phyloP scores from a whole-genome alignment of 23 red algal species.

The Gracilariopsis chorda region DNA sequence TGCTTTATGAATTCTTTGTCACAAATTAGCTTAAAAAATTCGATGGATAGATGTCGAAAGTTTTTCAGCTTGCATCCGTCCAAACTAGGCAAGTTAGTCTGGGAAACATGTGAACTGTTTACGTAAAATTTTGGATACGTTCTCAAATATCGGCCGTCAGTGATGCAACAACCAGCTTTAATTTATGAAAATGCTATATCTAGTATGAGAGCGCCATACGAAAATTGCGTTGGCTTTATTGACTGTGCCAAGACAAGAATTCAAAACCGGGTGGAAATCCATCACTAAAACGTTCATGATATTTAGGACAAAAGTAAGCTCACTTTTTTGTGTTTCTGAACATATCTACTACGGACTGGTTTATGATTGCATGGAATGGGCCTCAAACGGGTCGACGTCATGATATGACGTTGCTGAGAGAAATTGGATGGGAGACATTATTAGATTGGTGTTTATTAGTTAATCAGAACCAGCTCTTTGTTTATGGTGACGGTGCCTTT shows the following conservation, averaged over 20 bases:
- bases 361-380: not conserved
- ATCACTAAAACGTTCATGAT: not conserved
- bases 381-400: not conserved
- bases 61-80: not conserved
- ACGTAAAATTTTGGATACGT: not conserved
- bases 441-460: not conserved
- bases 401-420: not conserved
- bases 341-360: not conserved
- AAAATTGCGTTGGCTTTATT: slow-evolving; percentile 1
- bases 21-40: not conserved
- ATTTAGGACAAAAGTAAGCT: not conserved
- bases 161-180: not conserved
- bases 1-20: not conserved
- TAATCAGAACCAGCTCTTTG: not conserved
- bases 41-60: not conserved
- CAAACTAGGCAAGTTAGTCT: not conserved
- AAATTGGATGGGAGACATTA: not conserved
- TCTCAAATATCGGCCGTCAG: not conserved
- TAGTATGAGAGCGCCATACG: not conserved
- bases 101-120: not conserved
- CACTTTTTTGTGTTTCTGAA: not conserved
- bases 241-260: not conserved
- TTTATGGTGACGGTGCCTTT: not conserved
- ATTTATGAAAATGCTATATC: not conserved
- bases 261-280: not conserved